These are phyloP conservation scores for Eucalyptus polyanthemos DNA, from an alignment of 345 rosid species.

Conservation along the genomic window DNA sequence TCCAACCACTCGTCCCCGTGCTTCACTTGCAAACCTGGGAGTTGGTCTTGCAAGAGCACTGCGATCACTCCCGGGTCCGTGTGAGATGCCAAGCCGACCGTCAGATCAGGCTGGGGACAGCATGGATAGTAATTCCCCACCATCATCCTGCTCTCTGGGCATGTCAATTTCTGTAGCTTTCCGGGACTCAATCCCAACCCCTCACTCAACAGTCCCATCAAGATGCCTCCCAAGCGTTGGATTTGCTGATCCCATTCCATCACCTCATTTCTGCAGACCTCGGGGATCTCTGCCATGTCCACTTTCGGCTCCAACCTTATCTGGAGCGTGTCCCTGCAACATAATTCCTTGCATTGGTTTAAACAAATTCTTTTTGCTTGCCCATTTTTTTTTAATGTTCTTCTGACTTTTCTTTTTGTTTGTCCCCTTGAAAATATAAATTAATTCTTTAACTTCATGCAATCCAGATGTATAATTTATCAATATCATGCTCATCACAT, in stretches of 20 bases:
- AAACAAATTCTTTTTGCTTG: no score
- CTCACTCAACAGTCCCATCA: constrained; percentile 29
- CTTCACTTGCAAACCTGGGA: constrained; percentile 41
- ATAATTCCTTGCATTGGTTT: no score
- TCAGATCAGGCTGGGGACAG: constrained; percentile 47
- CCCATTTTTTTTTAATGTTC: no score
- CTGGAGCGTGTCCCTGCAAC: no score
- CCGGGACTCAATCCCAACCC: constrained; percentile 19
- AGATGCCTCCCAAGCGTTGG: constrained; percentile 8
- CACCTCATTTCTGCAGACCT: constrained; percentile 20
- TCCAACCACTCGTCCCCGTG: constrained; percentile 28
- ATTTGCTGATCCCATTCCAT: constrained; percentile 23
- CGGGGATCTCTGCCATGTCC: constrained; percentile 15
- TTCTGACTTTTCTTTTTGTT: no score
- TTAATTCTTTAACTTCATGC: no score
- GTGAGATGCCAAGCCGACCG: constrained; percentile 25
- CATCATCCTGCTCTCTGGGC: constrained; percentile 18
- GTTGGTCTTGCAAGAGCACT: constrained; percentile 23
- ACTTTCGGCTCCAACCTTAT: neutral
- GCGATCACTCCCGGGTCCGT: constrained; percentile 37
- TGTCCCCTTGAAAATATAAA: no score
- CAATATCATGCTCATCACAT: no score
- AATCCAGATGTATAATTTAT: no score
- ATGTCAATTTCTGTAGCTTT: constrained; percentile 21
- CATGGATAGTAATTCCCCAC: constrained; percentile 33